Base-by-base conservation (phyloP, 2,329 filamentous ascomycete species). In the Helotiales sp. region DNA sequence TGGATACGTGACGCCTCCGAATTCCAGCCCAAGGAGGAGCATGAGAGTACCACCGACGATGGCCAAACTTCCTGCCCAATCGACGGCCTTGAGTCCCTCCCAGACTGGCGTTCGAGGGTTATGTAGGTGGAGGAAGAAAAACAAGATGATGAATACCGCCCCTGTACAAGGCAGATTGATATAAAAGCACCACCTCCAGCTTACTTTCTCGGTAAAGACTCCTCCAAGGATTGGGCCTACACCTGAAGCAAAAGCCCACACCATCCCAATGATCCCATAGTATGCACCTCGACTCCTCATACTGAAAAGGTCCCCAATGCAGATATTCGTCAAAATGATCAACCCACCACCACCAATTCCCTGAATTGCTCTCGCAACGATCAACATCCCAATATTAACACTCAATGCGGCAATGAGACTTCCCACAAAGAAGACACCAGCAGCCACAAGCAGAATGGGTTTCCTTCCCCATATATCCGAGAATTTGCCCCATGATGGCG, bases 21-120 rank as follows among this genome's bases (percentile, higher is more conserved):
- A 91, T 69, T 96, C 88, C 10, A 96, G 82, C 0, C 91, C 93
- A 40, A 96, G 84, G 3, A 96, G 83, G 63, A 96, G 79, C 90
- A 96, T 93, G 19, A 96, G 78, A 0, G 90, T 93, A 19, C 88
- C 90, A 40, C 88, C 89, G 15, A 83, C 76, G 15, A 88, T 81
- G 2, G 81, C 75, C 10, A 88, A 54, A 1, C 81, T 84, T 1
- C 89, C 89, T 5, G 75, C 60, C 81, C 82, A 85, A 66, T 85
- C 82, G 22, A 85, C 76, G 0, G 83, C 83, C 60, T 82, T 82
- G 8, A 90, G 73, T 0, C 88, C 88, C 36, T 82, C 75, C 58
- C 76, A 72, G 2, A 90, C 71, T 0, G 85, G 81, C 0, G 87
- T 90, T 33, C 78, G 79, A 0, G 88, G 87, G 3, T 83, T 87